Percentiles rank a stretch among this genome's conserved stretches.
These are phyloP conservation scores for Ettlia oleoabundans DNA, from an alignment of 139 green algal genomes.

Conservation along the genomic window DNA sequence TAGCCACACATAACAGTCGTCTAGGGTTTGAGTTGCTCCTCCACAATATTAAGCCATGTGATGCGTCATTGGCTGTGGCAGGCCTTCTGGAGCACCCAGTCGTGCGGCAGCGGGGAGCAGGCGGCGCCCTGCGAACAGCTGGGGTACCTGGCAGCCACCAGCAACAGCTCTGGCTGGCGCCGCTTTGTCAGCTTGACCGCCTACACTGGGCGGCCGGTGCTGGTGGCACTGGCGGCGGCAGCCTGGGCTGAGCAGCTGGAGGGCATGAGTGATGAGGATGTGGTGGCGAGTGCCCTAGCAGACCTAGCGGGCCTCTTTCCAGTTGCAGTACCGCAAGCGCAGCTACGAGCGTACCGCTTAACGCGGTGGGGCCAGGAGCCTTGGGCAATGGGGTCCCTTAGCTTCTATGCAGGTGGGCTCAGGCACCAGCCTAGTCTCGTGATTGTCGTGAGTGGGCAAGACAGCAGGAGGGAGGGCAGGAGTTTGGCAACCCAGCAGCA, in stretches of 20 bases:
- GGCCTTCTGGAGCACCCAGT: conserved; percentile 3
- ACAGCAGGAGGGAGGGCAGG: too few relatives aligned
- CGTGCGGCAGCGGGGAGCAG: neutral
- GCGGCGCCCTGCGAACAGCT: conserved; percentile 11
- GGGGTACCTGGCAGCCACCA: neutral
- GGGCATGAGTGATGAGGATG: neutral
- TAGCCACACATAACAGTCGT: too few relatives aligned
- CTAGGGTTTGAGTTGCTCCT: too few relatives aligned
- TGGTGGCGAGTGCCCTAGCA: conserved; percentile 9
- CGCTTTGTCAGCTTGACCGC: conserved; percentile 33
- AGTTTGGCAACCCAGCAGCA: too few relatives aligned
- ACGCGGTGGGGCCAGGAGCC: conserved; percentile 37
- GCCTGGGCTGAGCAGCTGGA: neutral
- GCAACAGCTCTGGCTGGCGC: neutral
- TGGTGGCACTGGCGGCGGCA: conserved; percentile 16
- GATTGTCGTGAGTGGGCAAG: too few relatives aligned
- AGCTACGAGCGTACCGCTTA: neutral
- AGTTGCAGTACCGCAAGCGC: neutral
- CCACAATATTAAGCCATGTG: too few relatives aligned
- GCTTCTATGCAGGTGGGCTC: conserved; percentile 17
- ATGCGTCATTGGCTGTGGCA: neutral
- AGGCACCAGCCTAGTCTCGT: too few relatives aligned
- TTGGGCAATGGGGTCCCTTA: conserved; percentile 11
- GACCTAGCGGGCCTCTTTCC: conserved; percentile 18
- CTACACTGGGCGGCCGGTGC: conserved; percentile 24